These are phyloP conservation scores for Komagataella mondaviorum DNA, from an alignment of 805 yeast species.

Conservation along the genomic window DNA sequence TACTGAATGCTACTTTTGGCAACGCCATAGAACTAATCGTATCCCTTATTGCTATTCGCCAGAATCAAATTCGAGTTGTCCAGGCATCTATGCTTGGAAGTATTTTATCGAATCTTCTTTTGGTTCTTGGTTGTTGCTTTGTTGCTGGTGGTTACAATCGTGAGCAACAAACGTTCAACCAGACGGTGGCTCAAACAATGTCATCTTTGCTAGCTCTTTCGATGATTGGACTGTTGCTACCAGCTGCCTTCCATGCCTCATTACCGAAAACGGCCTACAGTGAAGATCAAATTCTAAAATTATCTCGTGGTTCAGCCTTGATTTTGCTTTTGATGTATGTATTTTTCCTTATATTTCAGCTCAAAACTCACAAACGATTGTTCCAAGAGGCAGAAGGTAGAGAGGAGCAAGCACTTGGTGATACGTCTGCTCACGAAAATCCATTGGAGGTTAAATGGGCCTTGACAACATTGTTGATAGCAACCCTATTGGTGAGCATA, in stretches of 20 bases:
- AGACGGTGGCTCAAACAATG: slow-evolving; percentile 98
- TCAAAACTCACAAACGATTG: slow-evolving; percentile 68
- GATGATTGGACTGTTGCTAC: slow-evolving; percentile 77
- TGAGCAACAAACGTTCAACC: slow-evolving; percentile 79
- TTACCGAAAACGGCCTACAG: slow-evolving; percentile 30
- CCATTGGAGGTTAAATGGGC: slow-evolving; percentile 41
- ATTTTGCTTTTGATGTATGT: slow-evolving; percentile 67
- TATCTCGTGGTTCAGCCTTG: slow-evolving; percentile 79
- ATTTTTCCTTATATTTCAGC: slow-evolving; percentile 75
- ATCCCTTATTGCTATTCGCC: slow-evolving; percentile 74
- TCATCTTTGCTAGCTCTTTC: slow-evolving; percentile 85
- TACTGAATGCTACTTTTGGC: slow-evolving; percentile 93
- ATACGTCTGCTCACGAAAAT: background rate
- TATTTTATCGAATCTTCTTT: slow-evolving; percentile 71
- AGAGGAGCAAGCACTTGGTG: background rate
- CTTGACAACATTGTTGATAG: slow-evolving; percentile 36
- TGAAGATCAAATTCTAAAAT: slow-evolving; percentile 37
- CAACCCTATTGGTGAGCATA: slow-evolving; percentile 72
- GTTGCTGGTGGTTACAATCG: slow-evolving; percentile 84
- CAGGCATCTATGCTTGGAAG: slow-evolving; percentile 97
- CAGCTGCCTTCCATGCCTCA: slow-evolving; percentile 91
- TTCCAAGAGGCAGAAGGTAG: slow-evolving; percentile 29
- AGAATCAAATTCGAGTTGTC: slow-evolving; percentile 84
- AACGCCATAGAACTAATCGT: slow-evolving; percentile 96
- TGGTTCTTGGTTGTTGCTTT: slow-evolving; percentile 94